phyloP scores from a whole-genome alignment of 306 rosid genomes.

The Cucumis cinereus region DNA sequence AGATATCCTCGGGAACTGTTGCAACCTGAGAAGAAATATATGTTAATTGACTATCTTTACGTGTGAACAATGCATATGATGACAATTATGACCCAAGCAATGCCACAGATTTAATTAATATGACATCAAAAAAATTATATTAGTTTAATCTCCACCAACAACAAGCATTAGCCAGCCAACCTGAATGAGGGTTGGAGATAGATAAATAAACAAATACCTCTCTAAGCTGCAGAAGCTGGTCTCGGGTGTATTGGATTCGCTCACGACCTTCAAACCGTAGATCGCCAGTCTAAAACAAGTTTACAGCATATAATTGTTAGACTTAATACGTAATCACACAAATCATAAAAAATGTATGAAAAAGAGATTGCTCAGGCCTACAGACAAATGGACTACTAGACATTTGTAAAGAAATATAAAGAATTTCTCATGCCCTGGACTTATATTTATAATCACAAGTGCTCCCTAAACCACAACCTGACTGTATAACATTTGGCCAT shows the following conservation, averaged over 20 bases:
- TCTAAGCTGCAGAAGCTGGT: constrained; percentile 23
- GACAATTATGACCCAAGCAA: neutral
- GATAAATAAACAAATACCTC: constrained; percentile 14
- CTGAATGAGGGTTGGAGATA: neutral
- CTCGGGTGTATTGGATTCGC: constrained; percentile 22
- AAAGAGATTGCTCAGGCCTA: neutral
- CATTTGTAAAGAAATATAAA: neutral
- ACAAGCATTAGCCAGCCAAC: neutral
- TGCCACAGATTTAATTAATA: neutral
- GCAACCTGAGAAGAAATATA: constrained; percentile 8
- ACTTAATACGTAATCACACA: neutral
- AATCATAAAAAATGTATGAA: neutral
- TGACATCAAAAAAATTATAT: neutral
- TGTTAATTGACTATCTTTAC: neutral
- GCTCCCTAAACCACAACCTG: neutral
- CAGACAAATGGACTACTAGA: neutral
- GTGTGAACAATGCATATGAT: neutral
- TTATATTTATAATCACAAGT: neutral
- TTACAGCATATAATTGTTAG: neutral
- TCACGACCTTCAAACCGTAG: constrained; percentile 27
- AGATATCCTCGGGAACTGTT: constrained; percentile 18
- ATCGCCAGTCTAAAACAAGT: constrained; percentile 18
- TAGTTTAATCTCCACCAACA: neutral
- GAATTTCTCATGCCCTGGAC: neutral
- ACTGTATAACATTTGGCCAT: neutral